Evolutionary conservation across 495 filamentous ascomycete genomes (phyloP).

Genomic region (Trichoderma asperelloides): DNA sequence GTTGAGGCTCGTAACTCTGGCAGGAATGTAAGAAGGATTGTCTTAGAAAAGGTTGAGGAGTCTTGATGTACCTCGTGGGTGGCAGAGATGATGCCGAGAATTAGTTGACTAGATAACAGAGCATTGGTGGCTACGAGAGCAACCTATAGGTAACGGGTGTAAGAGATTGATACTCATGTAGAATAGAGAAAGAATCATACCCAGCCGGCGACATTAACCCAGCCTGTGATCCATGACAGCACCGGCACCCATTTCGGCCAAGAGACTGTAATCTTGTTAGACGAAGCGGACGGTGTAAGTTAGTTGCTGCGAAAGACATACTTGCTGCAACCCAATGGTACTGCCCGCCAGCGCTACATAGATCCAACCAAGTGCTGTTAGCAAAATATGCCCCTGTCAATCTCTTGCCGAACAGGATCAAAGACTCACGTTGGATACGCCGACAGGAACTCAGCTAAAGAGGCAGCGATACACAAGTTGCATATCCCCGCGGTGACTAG

Average conservation of each 20-base stretch:
- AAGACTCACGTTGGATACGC: slow-evolving; percentile 52
- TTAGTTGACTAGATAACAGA: slow-evolving; percentile 24
- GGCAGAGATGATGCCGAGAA: slow-evolving; percentile 18
- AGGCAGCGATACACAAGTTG: slow-evolving; percentile 54
- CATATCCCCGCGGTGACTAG: background rate
- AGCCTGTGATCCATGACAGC: slow-evolving; percentile 63
- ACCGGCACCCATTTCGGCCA: slow-evolving; percentile 51
- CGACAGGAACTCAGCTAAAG: slow-evolving; percentile 63
- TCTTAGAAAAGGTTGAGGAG: background rate
- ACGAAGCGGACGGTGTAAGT: background rate
- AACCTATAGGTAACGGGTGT: background rate
- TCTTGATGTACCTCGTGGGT: background rate
- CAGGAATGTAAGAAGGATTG: slow-evolving; percentile 16
- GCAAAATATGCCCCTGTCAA: background rate
- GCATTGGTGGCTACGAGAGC: slow-evolving; percentile 17
- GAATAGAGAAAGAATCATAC: slow-evolving; percentile 23
- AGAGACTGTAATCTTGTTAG: background rate
- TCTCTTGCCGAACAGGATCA: background rate
- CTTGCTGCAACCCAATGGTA: slow-evolving; percentile 62
- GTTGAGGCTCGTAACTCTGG: slow-evolving; percentile 38
- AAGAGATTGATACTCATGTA: background rate
- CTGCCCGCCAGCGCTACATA: slow-evolving; percentile 45
- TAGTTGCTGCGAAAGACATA: background rate
- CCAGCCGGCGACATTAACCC: slow-evolving; percentile 70
- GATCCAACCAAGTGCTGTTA: background rate